Evolutionary conservation across 495 filamentous ascomycete genomes (phyloP), one percentile per base, ranked within the genome.

Genomic region (Penicillium taxi): DNA sequence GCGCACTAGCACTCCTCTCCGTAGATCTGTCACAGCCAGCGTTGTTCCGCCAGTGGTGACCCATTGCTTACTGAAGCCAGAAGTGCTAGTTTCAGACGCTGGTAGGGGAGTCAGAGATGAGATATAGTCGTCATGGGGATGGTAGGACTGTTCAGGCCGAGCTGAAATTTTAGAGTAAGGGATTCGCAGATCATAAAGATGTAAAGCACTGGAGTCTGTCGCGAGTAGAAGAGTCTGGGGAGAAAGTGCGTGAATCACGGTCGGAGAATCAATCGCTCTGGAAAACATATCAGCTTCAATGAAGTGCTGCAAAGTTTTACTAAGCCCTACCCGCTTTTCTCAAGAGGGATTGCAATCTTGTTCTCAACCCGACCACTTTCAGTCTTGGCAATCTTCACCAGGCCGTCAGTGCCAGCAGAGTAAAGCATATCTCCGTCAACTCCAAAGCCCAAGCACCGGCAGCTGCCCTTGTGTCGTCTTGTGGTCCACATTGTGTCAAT

Each of bases 71-170:
- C 78, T 78, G 59, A 82, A 87, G 2, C 88, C 87, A 2, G 80
- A 86, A 1, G 82, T 91, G 50, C 81, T 86, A 9, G 80, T 75
- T 1, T 75, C 64, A 3, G 82, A 81, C 0, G 90, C 68, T 0
- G 89, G 88, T 0, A 96, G 74, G 0, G 89, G 79, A 2, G 83
- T 87, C 26, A 98, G 68, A 29, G 86, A 91, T 18, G 89, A 86
- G 35, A 98, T 78, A 56, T 94, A 95, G 65, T 96, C 91, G 39
- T 83, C 80, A 55, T 96, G 91, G 3, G 87, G 86, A 36, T 80
- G 77, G 50, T 90, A 78, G 19, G 84, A 84, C 53, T 86, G 83
- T 44, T 81, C 72, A 1, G 84, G 83, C 29, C 73, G 79, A 2
- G 75, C 66, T 2, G 69, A 64, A 8, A 73, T 53, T 16, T 56